Evolutionary conservation across 345 rosid genomes (phyloP).

Genomic region (Hypericum androsaemum): DNA sequence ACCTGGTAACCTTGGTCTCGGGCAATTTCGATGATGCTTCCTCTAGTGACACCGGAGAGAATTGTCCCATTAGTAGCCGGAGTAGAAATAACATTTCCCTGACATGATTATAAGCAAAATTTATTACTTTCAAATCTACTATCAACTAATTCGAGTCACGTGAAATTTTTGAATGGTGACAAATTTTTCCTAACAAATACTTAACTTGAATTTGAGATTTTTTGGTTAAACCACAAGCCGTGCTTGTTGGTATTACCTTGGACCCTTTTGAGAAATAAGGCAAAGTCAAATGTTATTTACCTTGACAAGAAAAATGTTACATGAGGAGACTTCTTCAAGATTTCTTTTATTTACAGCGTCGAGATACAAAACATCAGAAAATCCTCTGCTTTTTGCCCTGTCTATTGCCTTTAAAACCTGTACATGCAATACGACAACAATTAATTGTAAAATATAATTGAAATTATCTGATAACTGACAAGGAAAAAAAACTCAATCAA

Average conservation of each 20-base stretch:
- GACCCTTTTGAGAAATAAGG: no score
- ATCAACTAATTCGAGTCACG: no score
- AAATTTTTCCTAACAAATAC: no score
- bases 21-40: conserved; percentile 5
- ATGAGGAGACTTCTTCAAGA: neutral
- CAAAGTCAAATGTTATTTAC: neutral
- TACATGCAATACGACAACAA: no score
- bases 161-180: no score
- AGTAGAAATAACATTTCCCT: neutral
- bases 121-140: no score
- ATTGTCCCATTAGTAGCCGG: neutral
- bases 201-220: no score
- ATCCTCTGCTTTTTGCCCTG: neutral
- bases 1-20: conserved; percentile 1
- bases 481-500: neutral
- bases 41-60: neutral
- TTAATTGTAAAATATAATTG: no score
- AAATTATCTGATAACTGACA: neutral
- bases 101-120: neutral
- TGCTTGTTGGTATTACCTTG: no score
- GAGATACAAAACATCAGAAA: conserved; percentile 1
- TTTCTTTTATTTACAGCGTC: neutral
- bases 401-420: neutral
- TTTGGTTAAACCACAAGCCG: no score
- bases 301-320: neutral